Base-by-base conservation (phyloP, 805 yeast species). In the Saccharomycopsis sp. region DNA sequence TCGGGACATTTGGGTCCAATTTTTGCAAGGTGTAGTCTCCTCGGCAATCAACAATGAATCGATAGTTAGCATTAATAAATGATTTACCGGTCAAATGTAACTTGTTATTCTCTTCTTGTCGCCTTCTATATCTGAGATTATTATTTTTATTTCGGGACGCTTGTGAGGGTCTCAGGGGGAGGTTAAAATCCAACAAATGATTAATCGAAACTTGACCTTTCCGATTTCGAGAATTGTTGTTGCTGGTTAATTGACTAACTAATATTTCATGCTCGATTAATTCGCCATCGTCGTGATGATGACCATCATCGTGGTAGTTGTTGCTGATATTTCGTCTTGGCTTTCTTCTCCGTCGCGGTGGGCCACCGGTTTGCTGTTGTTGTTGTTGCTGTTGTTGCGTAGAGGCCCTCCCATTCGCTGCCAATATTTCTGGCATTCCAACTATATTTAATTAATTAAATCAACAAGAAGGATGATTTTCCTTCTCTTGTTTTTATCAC, bases 1-100 rank as follows among this genome's bases (percentile, higher is more conserved):
- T 65, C 0, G 85, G 81, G n/a, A 77, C 60, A 57, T 85, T 87
- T 1, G 96, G 93, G 57, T 87, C 90, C 17, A 73, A 51, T 35
- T 71, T 65, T 57, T 85, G 90, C 7, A 74, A 64, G 21, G 64
- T 58, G 56, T 77, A 82, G 37, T 73, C 72, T 32, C 71, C 67
- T 33, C 77, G 59, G 40, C 74, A 68, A 54, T 85, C 84, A n/a
- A 90, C 84, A 16, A 90, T 74, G 55, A 93, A 83, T 53, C 86
- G 76, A 59, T 82, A 89, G 59, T 84, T 82, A 17, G 88, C 90
- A 58, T 90, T 93, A 47, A 87, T 81, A 53, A 77, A 84, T 2
- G 75, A 66, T 63, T 79, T 74, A 0, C 90, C 90, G 4, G 70
- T 70, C 14, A 84, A 60, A 48, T 72, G 76, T 4, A 78, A 59